These are phyloP conservation scores for Syzygium aqueum DNA, from an alignment of 345 rosid species.

Conservation along the genomic window DNA sequence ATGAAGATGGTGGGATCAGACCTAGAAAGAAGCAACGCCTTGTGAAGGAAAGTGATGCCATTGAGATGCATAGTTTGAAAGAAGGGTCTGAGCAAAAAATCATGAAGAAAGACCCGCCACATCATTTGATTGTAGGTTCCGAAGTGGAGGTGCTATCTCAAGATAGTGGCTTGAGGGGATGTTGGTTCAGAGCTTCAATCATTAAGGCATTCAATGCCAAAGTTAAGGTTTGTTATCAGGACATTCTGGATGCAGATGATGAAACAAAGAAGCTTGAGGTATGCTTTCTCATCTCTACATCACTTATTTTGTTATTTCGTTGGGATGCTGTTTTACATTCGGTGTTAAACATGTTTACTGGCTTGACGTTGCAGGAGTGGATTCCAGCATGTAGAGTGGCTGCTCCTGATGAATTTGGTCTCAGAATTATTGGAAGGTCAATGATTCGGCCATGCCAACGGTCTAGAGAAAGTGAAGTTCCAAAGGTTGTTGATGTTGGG, in stretches of 20 bases:
- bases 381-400: slow-evolving; percentile 47
- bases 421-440: slow-evolving; percentile 41
- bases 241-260: slow-evolving; percentile 55
- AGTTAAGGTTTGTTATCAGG: slow-evolving; percentile 75
- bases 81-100: slow-evolving; percentile 6
- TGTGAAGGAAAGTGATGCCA: slow-evolving; percentile 15
- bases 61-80: neutral
- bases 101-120: slow-evolving; percentile 1
- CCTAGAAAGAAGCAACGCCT: slow-evolving; percentile 38
- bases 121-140: slow-evolving; percentile 40
- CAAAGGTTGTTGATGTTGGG: slow-evolving; percentile 32
- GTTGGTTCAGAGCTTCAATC: slow-evolving; percentile 71
- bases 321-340: neutral
- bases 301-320: neutral
- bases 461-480: slow-evolving; percentile 3
- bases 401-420: slow-evolving; percentile 37
- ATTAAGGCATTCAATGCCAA: slow-evolving; percentile 52
- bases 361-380: slow-evolving; percentile 55
- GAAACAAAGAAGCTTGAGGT: slow-evolving; percentile 68
- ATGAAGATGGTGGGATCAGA: slow-evolving; percentile 23
- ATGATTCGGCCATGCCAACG: slow-evolving; percentile 39
- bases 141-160: slow-evolving; percentile 65
- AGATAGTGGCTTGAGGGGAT: slow-evolving; percentile 84
- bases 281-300: neutral
- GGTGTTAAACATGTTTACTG: neutral